phyloP scores from a whole-genome alignment of 2,329 filamentous ascomycete genomes.

The Madurella fahalii region DNA sequence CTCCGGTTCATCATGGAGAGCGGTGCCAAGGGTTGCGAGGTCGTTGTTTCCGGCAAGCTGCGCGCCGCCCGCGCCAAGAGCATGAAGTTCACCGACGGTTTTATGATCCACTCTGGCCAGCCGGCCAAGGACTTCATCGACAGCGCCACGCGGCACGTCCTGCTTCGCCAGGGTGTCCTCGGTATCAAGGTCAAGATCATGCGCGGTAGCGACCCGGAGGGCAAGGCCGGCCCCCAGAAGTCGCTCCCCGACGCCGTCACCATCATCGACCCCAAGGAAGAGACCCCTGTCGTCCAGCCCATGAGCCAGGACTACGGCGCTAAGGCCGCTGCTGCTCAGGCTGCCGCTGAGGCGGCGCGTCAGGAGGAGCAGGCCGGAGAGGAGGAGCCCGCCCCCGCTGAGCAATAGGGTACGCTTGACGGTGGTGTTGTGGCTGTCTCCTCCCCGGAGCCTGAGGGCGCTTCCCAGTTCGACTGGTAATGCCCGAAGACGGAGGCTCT shows the following conservation, averaged over 20 bases:
- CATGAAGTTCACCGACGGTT: constrained; percentile 99
- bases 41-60: constrained; percentile 98
- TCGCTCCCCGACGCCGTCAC: constrained; percentile 96
- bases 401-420: constrained; percentile 39
- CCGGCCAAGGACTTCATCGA: constrained; percentile 99
- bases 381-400: constrained; percentile 51
- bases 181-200: constrained; percentile 99
- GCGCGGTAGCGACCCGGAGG: constrained; percentile 98
- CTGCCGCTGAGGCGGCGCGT: constrained; percentile 58
- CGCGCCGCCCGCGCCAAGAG: constrained; percentile 98
- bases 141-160: constrained; percentile 95
- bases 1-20: constrained; percentile 99
- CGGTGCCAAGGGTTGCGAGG: constrained; percentile 99
- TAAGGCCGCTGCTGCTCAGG: constrained; percentile 68
- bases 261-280: constrained; percentile 99
- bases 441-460: constrained; percentile 1
- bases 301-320: constrained; percentile 98
- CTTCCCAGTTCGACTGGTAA: constrained; percentile 14
- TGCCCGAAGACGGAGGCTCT: constrained; percentile 5
- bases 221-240: constrained; percentile 97
- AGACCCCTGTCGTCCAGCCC: constrained; percentile 90
- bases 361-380: constrained; percentile 52
- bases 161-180: constrained; percentile 98
- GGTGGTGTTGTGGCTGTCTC: constrained; percentile 14
- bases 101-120: constrained; percentile 99